Percentiles rank a stretch among this genome's conserved stretches.
Evolutionary conservation across 2,329 filamentous ascomycete species (phyloP).

Genomic region (Paecilomyces formosus): DNA sequence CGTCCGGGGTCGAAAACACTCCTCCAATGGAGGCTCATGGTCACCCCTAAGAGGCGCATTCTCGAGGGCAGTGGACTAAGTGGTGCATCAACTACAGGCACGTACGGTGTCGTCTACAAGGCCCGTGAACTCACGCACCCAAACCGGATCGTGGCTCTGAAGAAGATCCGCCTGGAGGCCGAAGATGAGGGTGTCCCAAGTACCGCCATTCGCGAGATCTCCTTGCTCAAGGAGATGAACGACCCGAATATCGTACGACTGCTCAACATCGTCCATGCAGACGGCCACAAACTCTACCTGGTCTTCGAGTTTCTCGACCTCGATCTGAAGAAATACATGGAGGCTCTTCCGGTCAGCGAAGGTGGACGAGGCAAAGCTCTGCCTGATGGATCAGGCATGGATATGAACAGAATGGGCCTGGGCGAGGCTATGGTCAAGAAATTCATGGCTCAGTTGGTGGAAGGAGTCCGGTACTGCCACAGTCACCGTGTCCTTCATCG

Average conservation of each 20-base stretch:
- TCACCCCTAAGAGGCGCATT: neutral
- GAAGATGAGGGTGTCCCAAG: constrained; percentile 91
- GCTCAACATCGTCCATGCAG: constrained; percentile 87
- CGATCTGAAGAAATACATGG: constrained; percentile 95
- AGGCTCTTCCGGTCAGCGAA: constrained; percentile 74
- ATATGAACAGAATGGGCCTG: constrained; percentile 61
- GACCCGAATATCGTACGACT: constrained; percentile 84
- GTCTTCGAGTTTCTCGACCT: constrained; percentile 88
- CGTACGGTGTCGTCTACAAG: constrained; percentile 94
- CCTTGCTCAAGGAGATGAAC: constrained; percentile 87
- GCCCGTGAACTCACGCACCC: constrained; percentile 74
- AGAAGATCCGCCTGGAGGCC: constrained; percentile 91
- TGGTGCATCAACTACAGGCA: constrained; percentile 49
- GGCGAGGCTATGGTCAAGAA: constrained; percentile 79
- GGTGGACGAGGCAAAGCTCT: constrained; percentile 79
- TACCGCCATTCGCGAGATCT: constrained; percentile 91
- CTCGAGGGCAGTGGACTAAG: neutral
- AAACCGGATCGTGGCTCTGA: constrained; percentile 82
- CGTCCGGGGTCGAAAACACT: neutral
- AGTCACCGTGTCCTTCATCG: constrained; percentile 80
- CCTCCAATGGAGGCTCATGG: neutral
- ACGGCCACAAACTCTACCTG: constrained; percentile 90
- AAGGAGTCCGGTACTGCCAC: constrained; percentile 82
- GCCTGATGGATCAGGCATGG: constrained; percentile 64
- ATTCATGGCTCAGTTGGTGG: constrained; percentile 83